Conservation (phyloP, 345 rosid genomes). For the Linum tenue region DNA sequence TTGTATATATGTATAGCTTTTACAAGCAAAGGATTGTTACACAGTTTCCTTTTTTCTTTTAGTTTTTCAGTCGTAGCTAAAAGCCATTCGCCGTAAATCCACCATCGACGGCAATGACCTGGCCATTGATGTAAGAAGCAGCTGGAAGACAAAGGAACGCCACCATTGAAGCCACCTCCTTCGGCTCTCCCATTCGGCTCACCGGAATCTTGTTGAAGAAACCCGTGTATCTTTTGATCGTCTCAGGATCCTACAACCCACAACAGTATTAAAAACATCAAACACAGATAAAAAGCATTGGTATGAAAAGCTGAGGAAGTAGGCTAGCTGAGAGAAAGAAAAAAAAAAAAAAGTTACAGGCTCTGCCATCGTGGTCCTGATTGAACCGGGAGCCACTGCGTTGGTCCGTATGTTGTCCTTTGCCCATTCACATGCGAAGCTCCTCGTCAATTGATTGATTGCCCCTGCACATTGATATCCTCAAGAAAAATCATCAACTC, state of each 20-base stretch:
- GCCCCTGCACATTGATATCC: no score
- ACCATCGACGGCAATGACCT: background rate
- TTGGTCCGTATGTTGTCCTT: background rate
- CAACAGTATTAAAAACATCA: background rate
- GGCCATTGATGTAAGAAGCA: background rate
- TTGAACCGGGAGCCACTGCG: background rate
- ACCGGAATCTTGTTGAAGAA: background rate
- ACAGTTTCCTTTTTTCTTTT: no score
- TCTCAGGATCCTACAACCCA: background rate
- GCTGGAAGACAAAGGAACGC: background rate
- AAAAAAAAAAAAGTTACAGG: background rate
- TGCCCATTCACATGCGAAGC: slow-evolving; percentile 3
- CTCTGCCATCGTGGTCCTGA: background rate
- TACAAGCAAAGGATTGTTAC: no score
- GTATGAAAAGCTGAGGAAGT: no score
- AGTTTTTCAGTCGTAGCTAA: no score
- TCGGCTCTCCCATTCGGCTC: background rate
- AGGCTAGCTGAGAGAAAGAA: background rate
- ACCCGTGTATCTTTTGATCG: background rate
- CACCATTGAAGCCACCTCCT: background rate
- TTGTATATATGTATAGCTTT: no score
- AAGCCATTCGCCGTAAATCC: background rate
- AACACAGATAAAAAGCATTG: no score
- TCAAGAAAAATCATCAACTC: no score
- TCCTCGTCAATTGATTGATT: background rate